Evolutionary conservation across 1,139 yeast species (phyloP), one percentile per base, ranked within the genome.

Genomic region (Yamadazyma pseudoaaseri): DNA sequence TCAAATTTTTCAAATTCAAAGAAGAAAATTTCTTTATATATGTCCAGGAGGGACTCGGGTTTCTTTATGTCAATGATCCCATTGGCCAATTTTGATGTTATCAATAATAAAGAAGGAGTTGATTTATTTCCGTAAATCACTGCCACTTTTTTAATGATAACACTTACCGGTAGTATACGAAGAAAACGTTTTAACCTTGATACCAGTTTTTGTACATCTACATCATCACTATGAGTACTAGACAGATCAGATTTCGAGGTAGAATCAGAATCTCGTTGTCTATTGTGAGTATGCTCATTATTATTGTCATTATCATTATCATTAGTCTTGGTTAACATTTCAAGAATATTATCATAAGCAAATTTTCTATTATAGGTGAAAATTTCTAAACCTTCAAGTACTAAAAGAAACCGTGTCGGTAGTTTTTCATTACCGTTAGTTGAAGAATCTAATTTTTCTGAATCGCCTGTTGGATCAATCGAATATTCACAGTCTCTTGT

Each of bases 321-420:
- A 7, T 35, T 40, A 12, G 33, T 56, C 50, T 28, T 58, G 9
- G 25, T 53, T 26, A 79, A 57, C 25, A 62, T 54, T 15, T 73
- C 73, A 43, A 79, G 53, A 14, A 87, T 74, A 34, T 70, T 70
- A 31, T 86, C 92, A 54, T 85, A 92, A 1, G 95, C 92, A 15
- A 66, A 65, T 1, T 86, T 76, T 48, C 94, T 68, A 56, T 92
- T 92, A 56, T 84, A 89, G 41, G 84, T 62, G 52, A 87, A 92
- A 33, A 85, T 62, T 52, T 92, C 98, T 2, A 86, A 51, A 1
- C 98, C 98, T 32, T 81, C 83, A 6, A 85, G 58, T 15, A 73
- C 70, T 5, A 87, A 51, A 2, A 70, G 48, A 39, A 85, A 70
- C 21, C 94, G 65, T 4, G 83, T 62, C 0, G 90, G 89, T 1